Evolutionary conservation across 805 yeast genomes (phyloP).

Genomic region (Tanozyma kutaoensis): DNA sequence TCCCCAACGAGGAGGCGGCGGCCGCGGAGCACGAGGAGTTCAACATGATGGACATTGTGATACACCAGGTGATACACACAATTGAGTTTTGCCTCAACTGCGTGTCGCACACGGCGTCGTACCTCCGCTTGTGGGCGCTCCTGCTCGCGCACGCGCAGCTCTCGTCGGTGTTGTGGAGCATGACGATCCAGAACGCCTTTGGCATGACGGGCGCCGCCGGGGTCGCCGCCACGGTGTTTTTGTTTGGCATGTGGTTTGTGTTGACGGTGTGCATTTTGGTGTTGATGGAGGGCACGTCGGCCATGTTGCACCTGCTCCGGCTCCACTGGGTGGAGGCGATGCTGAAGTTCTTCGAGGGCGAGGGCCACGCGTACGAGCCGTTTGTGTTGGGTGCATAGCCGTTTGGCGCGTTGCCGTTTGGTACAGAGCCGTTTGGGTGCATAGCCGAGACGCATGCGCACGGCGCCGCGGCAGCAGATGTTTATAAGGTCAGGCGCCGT

Average conservation of each 20-base stretch:
- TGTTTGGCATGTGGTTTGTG: conserved; percentile 92
- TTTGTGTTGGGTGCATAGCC: conserved; percentile 51
- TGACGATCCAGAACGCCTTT: conserved; percentile 83
- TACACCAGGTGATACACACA: conserved; percentile 94
- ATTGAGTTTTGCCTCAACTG: conserved; percentile 95
- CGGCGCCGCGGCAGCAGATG: no score
- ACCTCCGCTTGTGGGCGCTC: conserved; percentile 91
- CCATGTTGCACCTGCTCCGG: conserved; percentile 97
- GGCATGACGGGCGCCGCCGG: conserved; percentile 51
- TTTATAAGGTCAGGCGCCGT: no score
- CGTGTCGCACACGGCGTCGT: conserved; percentile 97
- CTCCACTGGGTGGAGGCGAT: conserved; percentile 99
- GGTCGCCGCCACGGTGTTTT: conserved; percentile 56
- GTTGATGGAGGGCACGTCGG: conserved; percentile 97
- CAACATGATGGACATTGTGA: conserved; percentile 86
- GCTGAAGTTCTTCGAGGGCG: conserved; percentile 97
- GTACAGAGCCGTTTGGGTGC: no score
- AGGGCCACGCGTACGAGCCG: conserved; percentile 86
- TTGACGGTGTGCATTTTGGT: conserved; percentile 86
- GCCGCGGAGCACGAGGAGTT: conserved; percentile 35
- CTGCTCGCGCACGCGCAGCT: conserved; percentile 95
- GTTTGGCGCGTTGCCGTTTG: no score
- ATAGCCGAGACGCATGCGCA: no score
- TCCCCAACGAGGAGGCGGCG: no score
- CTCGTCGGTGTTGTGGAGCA: conserved; percentile 89